Evolutionary conservation across 768 basidiomycete genomes (phyloP).

Genomic region (Suillus luteus): DNA sequence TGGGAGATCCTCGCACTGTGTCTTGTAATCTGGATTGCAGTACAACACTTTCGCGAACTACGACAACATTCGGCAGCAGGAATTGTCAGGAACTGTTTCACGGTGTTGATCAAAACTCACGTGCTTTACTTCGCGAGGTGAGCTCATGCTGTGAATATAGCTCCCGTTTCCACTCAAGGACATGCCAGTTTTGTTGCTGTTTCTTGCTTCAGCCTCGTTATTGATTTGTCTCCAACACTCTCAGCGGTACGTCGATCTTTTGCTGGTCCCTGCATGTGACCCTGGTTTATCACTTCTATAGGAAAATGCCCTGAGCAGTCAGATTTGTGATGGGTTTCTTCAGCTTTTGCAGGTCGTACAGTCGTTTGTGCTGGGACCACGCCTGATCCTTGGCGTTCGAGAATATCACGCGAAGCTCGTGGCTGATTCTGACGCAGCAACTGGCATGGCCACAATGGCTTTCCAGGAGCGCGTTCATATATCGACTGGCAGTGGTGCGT

Average conservation of each 20-base stretch:
- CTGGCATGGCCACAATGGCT: neutral
- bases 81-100: no score
- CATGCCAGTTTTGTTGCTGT: neutral
- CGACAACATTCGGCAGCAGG: no score
- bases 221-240: neutral
- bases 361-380: neutral
- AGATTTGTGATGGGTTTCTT: neutral
- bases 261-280: neutral
- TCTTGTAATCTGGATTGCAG: conserved; percentile 40
- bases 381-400: neutral
- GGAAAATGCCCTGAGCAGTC: neutral
- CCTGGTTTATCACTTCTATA: neutral
- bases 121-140: neutral
- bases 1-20: no score
- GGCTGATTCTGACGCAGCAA: neutral
- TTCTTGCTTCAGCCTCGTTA: neutral
- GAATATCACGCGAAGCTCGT: neutral
- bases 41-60: conserved; percentile 20
- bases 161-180: neutral
- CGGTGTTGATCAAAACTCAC: no score
- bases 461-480: neutral
- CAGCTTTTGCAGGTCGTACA: neutral
- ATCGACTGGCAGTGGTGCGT: neutral
- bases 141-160: neutral
- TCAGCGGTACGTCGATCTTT: neutral